These are phyloP conservation scores for Sphagnum tenellum DNA, from an alignment of 225 moss, liverwort and hornwort genomes.

Conservation along the genomic window DNA sequence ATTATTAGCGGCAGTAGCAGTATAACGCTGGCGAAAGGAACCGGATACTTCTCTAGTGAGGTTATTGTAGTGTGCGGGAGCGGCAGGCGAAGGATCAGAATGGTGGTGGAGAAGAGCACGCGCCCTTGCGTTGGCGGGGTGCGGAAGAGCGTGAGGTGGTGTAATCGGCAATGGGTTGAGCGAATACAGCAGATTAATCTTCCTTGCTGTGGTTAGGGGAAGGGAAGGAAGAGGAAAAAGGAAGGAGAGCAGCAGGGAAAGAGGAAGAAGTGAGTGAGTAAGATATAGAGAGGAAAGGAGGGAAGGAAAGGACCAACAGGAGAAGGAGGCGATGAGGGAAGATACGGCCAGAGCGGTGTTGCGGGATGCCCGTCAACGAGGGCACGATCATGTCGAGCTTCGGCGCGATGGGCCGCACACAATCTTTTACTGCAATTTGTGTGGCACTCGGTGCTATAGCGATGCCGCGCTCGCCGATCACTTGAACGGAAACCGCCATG, in stretches of 20 bases:
- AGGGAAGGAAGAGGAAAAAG: slow-evolving; percentile 10
- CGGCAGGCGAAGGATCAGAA: neutral
- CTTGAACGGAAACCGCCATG: slow-evolving; percentile 78
- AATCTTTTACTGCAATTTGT: slow-evolving; percentile 74
- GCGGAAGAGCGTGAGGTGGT: slow-evolving; percentile 14
- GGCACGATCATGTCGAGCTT: slow-evolving; percentile 83
- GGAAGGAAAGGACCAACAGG: neutral
- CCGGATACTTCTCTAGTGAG: too few species aligned
- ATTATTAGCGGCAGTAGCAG: too few species aligned
- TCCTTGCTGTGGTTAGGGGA: slow-evolving; percentile 39
- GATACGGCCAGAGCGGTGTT: slow-evolving; percentile 87
- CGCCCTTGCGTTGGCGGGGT: slow-evolving; percentile 1
- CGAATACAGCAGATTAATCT: slow-evolving; percentile 42
- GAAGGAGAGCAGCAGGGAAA: slow-evolving; percentile 9
- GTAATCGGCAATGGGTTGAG: slow-evolving; percentile 21
- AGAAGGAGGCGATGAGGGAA: slow-evolving; percentile 64
- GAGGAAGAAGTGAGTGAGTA: neutral
- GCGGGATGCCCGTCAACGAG: slow-evolving; percentile 69
- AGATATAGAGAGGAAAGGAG: too few species aligned
- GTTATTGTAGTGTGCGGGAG: too few species aligned
- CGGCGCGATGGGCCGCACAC: slow-evolving; percentile 74
- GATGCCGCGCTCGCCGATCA: slow-evolving; percentile 80
- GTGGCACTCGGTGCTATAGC: slow-evolving; percentile 78
- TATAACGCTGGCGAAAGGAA: too few species aligned
- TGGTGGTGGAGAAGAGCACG: slow-evolving; percentile 15